These are phyloP conservation scores for Fusarium ramigenum DNA, from an alignment of 2,329 filamentous ascomycete genomes.

Conservation along the genomic window DNA sequence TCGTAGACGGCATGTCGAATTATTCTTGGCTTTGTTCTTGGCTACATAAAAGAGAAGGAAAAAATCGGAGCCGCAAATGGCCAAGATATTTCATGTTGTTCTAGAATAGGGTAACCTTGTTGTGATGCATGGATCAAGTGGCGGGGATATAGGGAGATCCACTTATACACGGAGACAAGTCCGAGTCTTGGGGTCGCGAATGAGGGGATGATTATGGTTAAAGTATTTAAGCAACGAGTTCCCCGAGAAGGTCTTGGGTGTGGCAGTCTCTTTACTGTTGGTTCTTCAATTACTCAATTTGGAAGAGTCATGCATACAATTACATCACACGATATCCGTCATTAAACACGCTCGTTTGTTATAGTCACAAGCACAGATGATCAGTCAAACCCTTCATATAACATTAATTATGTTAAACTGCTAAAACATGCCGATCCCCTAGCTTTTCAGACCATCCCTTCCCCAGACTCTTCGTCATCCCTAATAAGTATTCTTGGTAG, in stretches of 20 bases:
- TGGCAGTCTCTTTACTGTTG: background rate
- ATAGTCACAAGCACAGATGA: background rate
- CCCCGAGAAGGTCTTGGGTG: background rate
- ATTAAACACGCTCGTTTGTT: background rate
- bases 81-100: background rate
- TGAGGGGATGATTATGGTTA: background rate
- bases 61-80: background rate
- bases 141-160: background rate
- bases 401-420: background rate
- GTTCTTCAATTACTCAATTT: background rate
- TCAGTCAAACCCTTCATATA: too few relatives aligned
- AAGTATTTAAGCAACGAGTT: background rate
- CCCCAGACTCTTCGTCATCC: background rate
- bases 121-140: background rate
- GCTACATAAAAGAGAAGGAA: background rate
- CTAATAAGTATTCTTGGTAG: conserved; percentile 55
- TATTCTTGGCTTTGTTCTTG: background rate
- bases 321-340: background rate
- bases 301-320: background rate
- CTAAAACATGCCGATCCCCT: background rate
- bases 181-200: background rate
- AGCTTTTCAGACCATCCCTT: background rate
- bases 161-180: background rate
- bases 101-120: background rate
- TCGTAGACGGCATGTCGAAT: background rate